Base-by-base conservation (phyloP, 164 flowering plant genomes). In the Liquidambar formosana region DNA sequence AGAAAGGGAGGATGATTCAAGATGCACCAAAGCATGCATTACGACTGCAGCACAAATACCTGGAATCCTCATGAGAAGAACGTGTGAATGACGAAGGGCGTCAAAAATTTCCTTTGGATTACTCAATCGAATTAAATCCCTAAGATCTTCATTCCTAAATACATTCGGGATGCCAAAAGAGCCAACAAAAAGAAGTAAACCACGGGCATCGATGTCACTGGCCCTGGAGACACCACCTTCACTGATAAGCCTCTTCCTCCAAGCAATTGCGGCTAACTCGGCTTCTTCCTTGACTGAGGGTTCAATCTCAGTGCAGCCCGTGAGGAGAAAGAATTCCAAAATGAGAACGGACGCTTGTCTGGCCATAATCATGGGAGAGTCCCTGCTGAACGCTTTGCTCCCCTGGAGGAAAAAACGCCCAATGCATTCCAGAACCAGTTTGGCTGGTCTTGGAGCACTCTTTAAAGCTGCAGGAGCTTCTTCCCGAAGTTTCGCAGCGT, bases 381-480 rank as follows among this genome's bases (percentile, higher is more conserved):
- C 67, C 68, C 66, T 78, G 33, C 19, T 49, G 67, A 48, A 87
- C 0, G 91, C 89, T 58, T 68, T 81, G 15, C 48, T 85, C 0
- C 91, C 91, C 70, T 87, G 88, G 21, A 85, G 68, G 49, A 45
- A 87, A 61, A 85, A 85, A 46, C 80, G 66, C 13, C 88, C 88
- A 27, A 84, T 65, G 76, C 84, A 79, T 13, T 84, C 82, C 45
- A 84, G 46, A 5, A 83, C 89, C 28, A 87, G 68, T 66, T 72
- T 80, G 6, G 83, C 75, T 15, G 84, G 78, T 23, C 79, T 76
- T 3, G 78, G 79, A 1, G 86, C 82, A 4, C 61, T 61, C 72
- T 74, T 81, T 16, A 87, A 15, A n/a, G 89, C 91, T 28, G 70
- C 65, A 9, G 79, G 71, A 11, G 75, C 76, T 53, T 84, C 85